Percentiles rank a stretch among this genome's conserved stretches.
These are phyloP conservation scores for Salix exigua DNA, from an alignment of 345 rosid species.

Conservation along the genomic window DNA sequence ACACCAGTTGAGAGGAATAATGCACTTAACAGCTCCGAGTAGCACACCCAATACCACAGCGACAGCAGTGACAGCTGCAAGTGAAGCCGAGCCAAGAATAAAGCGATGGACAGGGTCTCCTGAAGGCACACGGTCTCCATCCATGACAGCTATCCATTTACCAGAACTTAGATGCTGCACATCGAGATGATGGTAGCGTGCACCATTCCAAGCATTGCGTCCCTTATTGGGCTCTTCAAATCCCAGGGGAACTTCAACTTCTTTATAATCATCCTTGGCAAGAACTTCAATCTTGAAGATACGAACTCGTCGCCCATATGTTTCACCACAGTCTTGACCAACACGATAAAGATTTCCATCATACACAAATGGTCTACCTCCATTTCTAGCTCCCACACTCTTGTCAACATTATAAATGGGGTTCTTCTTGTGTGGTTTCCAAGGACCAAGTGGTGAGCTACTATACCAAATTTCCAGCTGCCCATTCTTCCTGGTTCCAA, in stretches of 20 bases:
- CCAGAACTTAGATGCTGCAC: slow-evolving; percentile 74
- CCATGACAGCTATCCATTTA: slow-evolving; percentile 73
- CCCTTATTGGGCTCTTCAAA: slow-evolving; percentile 53
- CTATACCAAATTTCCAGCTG: slow-evolving; percentile 87
- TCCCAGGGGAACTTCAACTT: slow-evolving; percentile 65
- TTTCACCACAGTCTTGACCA: slow-evolving; percentile 93
- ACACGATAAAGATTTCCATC: slow-evolving; percentile 76
- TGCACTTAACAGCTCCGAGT: slow-evolving; percentile 74
- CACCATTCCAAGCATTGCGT: slow-evolving; percentile 80
- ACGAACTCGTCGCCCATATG: slow-evolving; percentile 64
- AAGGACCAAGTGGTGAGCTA: slow-evolving; percentile 82
- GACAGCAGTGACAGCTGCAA: slow-evolving; percentile 49
- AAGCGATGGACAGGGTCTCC: slow-evolving; percentile 59
- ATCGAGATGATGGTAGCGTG: slow-evolving; percentile 80
- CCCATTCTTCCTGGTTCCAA: slow-evolving; percentile 65
- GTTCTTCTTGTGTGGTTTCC: slow-evolving; percentile 88
- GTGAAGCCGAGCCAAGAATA: slow-evolving; percentile 61
- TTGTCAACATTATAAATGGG: slow-evolving; percentile 63
- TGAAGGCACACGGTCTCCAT: slow-evolving; percentile 85
- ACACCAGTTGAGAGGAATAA: slow-evolving; percentile 83
- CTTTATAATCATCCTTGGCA: slow-evolving; percentile 60
- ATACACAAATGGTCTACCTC: slow-evolving; percentile 73
- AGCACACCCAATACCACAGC: slow-evolving; percentile 55
- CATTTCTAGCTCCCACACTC: slow-evolving; percentile 81
- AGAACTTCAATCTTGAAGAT: slow-evolving; percentile 64